Evolutionary conservation across 2,329 filamentous ascomycete genomes (phyloP), one percentile per base, ranked within the genome.

Genomic region (Pyricularia sp.): DNA sequence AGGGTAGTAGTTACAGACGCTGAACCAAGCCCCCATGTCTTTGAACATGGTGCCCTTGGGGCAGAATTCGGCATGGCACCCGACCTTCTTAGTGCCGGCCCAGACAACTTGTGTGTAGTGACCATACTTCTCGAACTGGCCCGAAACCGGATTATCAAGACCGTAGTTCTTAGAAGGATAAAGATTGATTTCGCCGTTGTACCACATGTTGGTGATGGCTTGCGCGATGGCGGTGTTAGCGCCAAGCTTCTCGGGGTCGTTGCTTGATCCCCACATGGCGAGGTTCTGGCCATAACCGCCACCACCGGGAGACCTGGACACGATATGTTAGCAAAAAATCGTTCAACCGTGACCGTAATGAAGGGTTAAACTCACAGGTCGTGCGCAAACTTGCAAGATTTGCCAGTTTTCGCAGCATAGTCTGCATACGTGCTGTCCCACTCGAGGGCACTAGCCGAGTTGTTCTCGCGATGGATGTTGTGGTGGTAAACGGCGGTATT

Each of bases 281-380:
- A 97, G 88, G 83, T 97, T 99, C 79, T 99, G 94, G 68, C 94
- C 94, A 73, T 94, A 96, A 60, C 82, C 81, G 65, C 85, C 85
- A 63, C 78, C 81, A 67, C 84, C 84, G 61, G 83, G 78, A 30
- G 78, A 74, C 70, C 82, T 86, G 70, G 66, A 49, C 55, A 28
- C 30, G 4, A 33, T 9, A n/a, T 19, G 9, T 10, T 28, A 64
- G 44, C 64, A 26, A 12, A 31, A 0, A 24, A 22, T 24, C 9
- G 24, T 40, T n/a, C 3, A 30, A 6, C 35, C 2, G 16, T 33
- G 7, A 62, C 8, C 33, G 57, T 26, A 12, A 4, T 13, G 5
- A 61, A n/a, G 5, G 26, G 3, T 22, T 59, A 24, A n/a, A 80
- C 86, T 79, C 84, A 91, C 88, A 84, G 84, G 75, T 93, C 83